Evolutionary conservation across 345 rosid genomes (phyloP), one percentile per base, ranked within the genome.

Genomic region (Heritiera fomes): DNA sequence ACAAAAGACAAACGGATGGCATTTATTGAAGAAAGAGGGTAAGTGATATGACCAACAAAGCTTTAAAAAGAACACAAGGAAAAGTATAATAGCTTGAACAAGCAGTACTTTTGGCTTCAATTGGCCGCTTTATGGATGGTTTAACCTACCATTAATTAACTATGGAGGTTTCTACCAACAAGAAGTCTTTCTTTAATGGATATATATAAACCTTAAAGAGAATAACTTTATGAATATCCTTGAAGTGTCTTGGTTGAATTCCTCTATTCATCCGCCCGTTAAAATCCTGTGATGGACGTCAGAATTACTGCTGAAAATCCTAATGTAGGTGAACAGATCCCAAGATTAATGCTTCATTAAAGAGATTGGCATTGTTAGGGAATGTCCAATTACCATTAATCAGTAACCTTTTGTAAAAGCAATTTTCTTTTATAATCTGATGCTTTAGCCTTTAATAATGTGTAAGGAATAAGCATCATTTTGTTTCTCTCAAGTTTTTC

Each of bases 381-480:
- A 8, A 32, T 71, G 8, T 53, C 28, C 34, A 49, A 15, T 71
- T 47, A 70, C 28, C 73, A 23, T 56, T 40, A 40, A 70, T 7
- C 47, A 46, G 8, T 34, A 32, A 15, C 12, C 45, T 34, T 72
- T 72, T 53, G 23, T 8, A 53, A 72, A 38, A 45, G 32, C 59
- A 18, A 10, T 72, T 59, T 18, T 20, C 10, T 53, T 72, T 72
- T 34, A 20, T 43, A 69, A 18, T 53, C 18, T 20, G 6, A 46
- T 68, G 55, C 45, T 53, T 34, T 71, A 17, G 58, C 58, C 59
- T 47, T 49, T 49, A 72, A 38, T 72, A 63, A 72, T 72, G 76
- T 72, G 47, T 53, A 72, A 9, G 76, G 76, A 18, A 72, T 38
- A 72, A 8, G 32, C 46, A 72, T 72, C 46, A 53, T 72, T 72